Evolutionary conservation across 2,329 filamentous ascomycete genomes (phyloP), one percentile per base, ranked within the genome.

Genomic region (Neopestalotiopsis sp.): DNA sequence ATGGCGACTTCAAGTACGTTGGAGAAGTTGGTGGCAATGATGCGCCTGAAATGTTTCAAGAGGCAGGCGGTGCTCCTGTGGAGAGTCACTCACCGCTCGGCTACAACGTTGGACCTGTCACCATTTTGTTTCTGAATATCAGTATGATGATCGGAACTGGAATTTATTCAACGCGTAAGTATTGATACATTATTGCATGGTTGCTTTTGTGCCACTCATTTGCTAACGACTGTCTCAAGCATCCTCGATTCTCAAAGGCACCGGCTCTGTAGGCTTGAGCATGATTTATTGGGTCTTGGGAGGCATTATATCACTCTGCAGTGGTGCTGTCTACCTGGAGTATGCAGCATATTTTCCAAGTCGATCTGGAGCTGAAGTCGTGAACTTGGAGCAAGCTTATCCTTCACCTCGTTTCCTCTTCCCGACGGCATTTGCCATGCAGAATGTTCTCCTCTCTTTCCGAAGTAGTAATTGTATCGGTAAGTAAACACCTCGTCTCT

Each of bases 331-430:
- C 0, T 92, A 92, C 68, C 85, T 92, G 9, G 90, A 92, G 73
- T 86, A 88, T 14, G 86, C 89, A 0, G 84, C 88, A 1, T 92
- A 89, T 70, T 92, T 92, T 69, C 90, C 90, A 0, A 91, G 87
- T 74, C 86, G 90, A 7, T 91, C 88, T 1, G 90, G 90, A 0
- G 86, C 86, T 0, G 89, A 92, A 73, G 90, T 91, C 0, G 90
- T 91, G 0, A 92, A 91, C 72, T 83, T 92, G 0, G 90, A 92
- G 72, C 90, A 92, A 74, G 88, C 89, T 0, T 93, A 87, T 71
- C 90, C 90, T 1, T 83, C 88, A 1, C 91, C 90, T 0, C 86
- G 83, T 67, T 90, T 89, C 74, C 84, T 92, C 70, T 88, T 92
- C 63, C 89, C 90, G 0, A 88, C 88, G 0, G 83, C 88, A 0